These are phyloP conservation scores for Globisporangium recalcitrans DNA, from an alignment of 352 stramenopile species.

Conservation along the genomic window DNA sequence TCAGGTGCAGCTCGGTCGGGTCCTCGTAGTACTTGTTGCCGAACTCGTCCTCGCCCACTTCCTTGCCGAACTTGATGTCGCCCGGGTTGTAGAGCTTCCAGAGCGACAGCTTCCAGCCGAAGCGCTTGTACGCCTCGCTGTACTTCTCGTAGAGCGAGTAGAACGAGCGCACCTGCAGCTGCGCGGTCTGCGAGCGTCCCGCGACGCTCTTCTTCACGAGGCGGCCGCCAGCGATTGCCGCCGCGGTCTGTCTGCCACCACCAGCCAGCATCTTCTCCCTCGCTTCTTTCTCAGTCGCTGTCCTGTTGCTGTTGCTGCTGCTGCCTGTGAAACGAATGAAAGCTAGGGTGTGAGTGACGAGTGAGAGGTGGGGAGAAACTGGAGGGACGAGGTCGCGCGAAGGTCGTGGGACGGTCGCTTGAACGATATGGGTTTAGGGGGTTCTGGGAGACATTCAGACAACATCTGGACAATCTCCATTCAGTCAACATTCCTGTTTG, in stretches of 20 bases:
- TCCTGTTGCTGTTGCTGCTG: too few relatives aligned
- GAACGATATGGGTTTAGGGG: background rate
- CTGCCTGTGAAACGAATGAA: slow-evolving; percentile 8
- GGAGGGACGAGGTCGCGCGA: background rate
- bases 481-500: background rate
- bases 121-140: slow-evolving; percentile 72
- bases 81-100: slow-evolving; percentile 88
- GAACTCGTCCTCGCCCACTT: slow-evolving; percentile 77
- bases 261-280: slow-evolving; percentile 20
- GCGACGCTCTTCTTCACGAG: slow-evolving; percentile 22
- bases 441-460: slow-evolving; percentile 1
- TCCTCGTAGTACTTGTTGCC: slow-evolving; percentile 88
- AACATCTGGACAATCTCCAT: slow-evolving; percentile 1
- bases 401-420: background rate
- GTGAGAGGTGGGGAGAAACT: background rate
- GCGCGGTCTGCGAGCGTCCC: background rate
- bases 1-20: slow-evolving; percentile 60
- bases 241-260: slow-evolving; percentile 12
- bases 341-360: background rate
- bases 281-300: background rate
- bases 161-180: slow-evolving; percentile 58
- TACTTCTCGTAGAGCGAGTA: slow-evolving; percentile 83
- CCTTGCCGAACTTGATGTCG: slow-evolving; percentile 85
- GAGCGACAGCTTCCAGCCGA: slow-evolving; percentile 70
- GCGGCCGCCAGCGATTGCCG: slow-evolving; percentile 33